Conservation (phyloP, 2,329 filamentous ascomycete species). For the Allantophomopsis lycopodina region DNA sequence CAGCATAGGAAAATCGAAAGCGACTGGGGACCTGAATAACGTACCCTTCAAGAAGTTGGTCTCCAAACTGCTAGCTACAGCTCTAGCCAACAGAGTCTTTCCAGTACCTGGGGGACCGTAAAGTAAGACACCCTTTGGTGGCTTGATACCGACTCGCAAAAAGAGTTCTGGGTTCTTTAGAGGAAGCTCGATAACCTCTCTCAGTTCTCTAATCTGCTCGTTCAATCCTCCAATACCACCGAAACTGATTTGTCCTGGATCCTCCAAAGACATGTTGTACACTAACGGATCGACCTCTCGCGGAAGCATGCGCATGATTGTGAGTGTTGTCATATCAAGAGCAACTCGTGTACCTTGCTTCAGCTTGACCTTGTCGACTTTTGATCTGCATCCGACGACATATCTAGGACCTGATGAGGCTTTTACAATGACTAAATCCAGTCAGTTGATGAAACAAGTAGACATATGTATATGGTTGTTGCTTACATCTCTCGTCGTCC, state of each 20-base stretch:
- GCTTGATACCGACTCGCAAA: conserved; percentile 93
- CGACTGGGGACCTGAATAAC: conserved; percentile 6
- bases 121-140: conserved; percentile 89
- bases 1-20: conserved; percentile 3
- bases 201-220: conserved; percentile 92
- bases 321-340: conserved; percentile 97
- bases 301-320: conserved; percentile 99
- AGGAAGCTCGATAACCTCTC: conserved; percentile 95
- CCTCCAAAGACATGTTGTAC: conserved; percentile 99
- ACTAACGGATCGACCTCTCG: conserved; percentile 96
- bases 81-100: conserved; percentile 87
- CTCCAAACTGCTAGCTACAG: conserved; percentile 89
- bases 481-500: conserved; percentile 93
- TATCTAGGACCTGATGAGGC: conserved; percentile 95
- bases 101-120: conserved; percentile 95
- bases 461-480: too few species aligned
- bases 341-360: conserved; percentile 98
- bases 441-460: too few species aligned
- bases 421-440: conserved; percentile 76
- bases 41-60: conserved; percentile 96
- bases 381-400: conserved; percentile 94
- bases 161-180: conserved; percentile 99
- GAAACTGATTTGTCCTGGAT: conserved; percentile 95
- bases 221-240: conserved; percentile 95
- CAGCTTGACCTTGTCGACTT: conserved; percentile 92